Evolutionary conservation across 2,329 filamentous ascomycete genomes (phyloP), one percentile per base, ranked within the genome.

Genomic region (Rutstroemia sydowiana): DNA sequence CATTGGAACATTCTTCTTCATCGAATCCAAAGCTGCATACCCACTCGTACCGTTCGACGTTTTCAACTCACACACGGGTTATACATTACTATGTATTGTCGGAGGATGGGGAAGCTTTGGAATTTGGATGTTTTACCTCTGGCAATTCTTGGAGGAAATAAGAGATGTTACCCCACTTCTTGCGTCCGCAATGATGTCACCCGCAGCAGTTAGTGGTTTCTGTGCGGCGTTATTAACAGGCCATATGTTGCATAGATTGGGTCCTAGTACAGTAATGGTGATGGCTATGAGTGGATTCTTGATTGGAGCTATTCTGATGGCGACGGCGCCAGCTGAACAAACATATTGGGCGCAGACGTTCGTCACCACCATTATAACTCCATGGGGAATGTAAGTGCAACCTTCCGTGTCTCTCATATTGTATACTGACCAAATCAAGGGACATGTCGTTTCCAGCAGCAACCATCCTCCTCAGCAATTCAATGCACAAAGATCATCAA

Each of bases 311-410:
- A 55, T 62, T 3, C 48, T 64, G 14, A 43, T 62, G 4, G 58
- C 58, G 8, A 61, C 59, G 0, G 44, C 44, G 7, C 62, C 62
- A 1, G 48, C 61, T 4, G 18, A 52, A 3, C 61, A 64, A 31
- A 74, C 69, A 0, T 87, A 86, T 67, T 87, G 84, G 84, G 71
- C 70, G 16, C 77, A 84, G 55, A 71, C 75, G 0, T 87, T 87
- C 61, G 72, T 82, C 9, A 72, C 72, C 3, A 70, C 79, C 4
- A 21, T 85, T 3, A 61, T 86, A 42, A 79, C 78, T 66, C 68
- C 70, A 2, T 63, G 71, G 61, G 75, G 73, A 34, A 74, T 75
- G 53, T 51, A 52, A 44, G 52, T 41, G 16, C 18, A 45, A 16
- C 1, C 14, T 30, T 11, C 28, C 11, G 3, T 23, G n/a, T 11